Evolutionary conservation across 2,329 filamentous ascomycete species (phyloP).

Genomic region (Colletotrichum sansevieriae): DNA sequence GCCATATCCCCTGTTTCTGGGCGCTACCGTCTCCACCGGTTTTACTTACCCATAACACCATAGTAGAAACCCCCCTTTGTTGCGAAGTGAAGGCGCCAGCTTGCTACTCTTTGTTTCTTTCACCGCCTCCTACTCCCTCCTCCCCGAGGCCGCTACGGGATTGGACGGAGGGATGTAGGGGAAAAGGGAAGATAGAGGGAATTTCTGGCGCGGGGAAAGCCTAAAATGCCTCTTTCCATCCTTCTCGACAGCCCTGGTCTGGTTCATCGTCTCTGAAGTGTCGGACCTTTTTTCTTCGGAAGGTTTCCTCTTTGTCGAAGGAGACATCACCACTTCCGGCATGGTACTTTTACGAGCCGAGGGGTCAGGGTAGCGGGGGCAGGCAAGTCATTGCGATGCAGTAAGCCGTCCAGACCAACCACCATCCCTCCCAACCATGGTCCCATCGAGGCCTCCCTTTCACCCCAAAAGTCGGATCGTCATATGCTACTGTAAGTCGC

Average conservation of each 20-base stretch:
- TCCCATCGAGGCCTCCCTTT: too few species aligned
- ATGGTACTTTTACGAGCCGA: neutral
- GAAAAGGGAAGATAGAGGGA: neutral
- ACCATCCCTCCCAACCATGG: too few species aligned
- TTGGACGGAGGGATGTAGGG: neutral
- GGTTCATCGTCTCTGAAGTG: constrained; percentile 9
- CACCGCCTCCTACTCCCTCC: constrained; percentile 5
- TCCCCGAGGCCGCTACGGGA: neutral
- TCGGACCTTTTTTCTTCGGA: neutral
- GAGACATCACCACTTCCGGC: neutral
- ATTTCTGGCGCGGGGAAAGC: constrained; percentile 11
- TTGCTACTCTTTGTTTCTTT: constrained; percentile 3
- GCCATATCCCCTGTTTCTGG: too few species aligned
- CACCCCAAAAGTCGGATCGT: too few species aligned
- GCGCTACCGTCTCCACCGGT: too few species aligned
- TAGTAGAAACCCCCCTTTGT: constrained; percentile 9
- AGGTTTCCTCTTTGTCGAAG: too few species aligned
- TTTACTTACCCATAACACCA: too few species aligned
- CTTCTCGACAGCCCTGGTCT: neutral
- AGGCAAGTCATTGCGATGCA: neutral
- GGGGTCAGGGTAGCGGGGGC: neutral
- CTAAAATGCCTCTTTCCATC: neutral
- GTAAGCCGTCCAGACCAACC: neutral
- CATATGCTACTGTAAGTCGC: neutral
- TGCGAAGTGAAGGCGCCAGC: neutral